These are phyloP conservation scores for Senna siamea DNA, from an alignment of 306 rosid species.

Conservation along the genomic window DNA sequence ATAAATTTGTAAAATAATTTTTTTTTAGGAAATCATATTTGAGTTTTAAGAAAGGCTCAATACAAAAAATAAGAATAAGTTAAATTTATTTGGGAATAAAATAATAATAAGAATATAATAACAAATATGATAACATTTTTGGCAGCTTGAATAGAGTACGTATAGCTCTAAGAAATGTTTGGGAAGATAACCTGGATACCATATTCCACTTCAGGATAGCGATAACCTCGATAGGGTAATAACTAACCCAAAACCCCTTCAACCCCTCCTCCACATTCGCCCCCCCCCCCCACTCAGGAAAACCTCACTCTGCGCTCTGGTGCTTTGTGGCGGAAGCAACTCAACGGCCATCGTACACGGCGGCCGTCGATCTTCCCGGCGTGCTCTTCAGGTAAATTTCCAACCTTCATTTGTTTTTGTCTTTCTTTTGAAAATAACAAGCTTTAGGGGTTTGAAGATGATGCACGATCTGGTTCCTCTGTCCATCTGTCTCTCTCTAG, in stretches of 20 bases:
- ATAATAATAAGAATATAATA: no score
- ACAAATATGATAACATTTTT: no score
- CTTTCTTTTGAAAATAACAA: not conserved
- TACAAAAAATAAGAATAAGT: no score
- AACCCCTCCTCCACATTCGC: not conserved
- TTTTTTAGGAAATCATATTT: no score
- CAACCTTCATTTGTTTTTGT: not conserved
- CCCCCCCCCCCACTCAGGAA: not conserved
- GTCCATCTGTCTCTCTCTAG: not conserved
- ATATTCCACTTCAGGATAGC: not conserved
- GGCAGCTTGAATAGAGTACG: no score
- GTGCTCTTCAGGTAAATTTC: not conserved
- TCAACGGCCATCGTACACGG: not conserved
- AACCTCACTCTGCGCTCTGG: not conserved
- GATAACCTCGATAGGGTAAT: not conserved
- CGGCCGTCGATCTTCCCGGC: not conserved
- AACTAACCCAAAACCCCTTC: not conserved
- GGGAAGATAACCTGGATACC: not conserved
- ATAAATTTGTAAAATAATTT: no score
- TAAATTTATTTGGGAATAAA: no score
- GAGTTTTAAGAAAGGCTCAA: no score
- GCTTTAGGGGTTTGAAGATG: not conserved
- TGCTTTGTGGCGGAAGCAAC: not conserved
- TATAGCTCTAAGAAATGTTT: not conserved
- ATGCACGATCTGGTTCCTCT: not conserved